Conservation (phyloP, 2,329 filamentous ascomycete species). For the Talaromyces rugulosus region DNA sequence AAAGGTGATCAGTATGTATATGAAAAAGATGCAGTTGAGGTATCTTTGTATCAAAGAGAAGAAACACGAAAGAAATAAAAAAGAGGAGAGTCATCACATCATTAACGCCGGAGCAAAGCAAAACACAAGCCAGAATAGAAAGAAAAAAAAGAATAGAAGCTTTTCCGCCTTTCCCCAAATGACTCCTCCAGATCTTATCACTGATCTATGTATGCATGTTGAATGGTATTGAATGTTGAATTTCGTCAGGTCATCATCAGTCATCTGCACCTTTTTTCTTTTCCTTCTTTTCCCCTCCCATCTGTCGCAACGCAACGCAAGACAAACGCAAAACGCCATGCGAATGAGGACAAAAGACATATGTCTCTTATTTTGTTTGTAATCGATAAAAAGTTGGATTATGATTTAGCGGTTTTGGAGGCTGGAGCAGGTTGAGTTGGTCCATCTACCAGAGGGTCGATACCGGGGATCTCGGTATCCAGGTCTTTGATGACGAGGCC, state of each 20-base stretch:
- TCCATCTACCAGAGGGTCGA: constrained; percentile 21
- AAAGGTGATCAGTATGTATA: neutral
- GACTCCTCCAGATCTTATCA: neutral
- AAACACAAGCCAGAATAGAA: neutral
- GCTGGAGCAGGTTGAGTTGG: constrained; percentile 13
- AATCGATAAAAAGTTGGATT: neutral
- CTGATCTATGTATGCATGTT: constrained; percentile 11
- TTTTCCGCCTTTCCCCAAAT: neutral
- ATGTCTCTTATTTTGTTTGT: neutral
- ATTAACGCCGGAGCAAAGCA: neutral
- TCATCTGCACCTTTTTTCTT: constrained; percentile 5
- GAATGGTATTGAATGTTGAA: constrained; percentile 16
- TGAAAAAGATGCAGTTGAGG: constrained; percentile 6
- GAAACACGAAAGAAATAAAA: neutral
- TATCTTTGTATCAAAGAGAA: constrained; percentile 2
- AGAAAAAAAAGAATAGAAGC: constrained; percentile 1
- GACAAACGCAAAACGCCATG: neutral
- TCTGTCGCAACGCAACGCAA: neutral
- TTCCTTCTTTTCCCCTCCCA: neutral
- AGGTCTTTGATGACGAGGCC: constrained; percentile 53
- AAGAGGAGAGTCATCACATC: neutral
- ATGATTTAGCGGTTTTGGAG: neutral
- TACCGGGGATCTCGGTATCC: constrained; percentile 24
- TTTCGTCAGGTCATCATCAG: constrained; percentile 12
- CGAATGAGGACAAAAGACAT: neutral